Conservation (phyloP, 164 flowering plant genomes). For the Aristolochia contorta region DNA sequence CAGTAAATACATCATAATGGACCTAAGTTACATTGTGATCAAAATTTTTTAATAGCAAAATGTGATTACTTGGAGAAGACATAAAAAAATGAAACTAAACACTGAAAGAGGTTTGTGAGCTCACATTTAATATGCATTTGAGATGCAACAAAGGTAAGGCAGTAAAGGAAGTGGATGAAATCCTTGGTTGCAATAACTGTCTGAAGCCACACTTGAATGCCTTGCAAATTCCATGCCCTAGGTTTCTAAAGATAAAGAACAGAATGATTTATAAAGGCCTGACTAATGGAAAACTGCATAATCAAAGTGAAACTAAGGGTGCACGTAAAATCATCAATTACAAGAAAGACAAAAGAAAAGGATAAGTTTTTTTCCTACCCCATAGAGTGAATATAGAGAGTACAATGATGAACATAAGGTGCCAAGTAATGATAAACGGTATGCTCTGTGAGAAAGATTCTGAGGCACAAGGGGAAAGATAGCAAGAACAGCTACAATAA, state of each 20-base stretch:
- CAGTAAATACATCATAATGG: not conserved
- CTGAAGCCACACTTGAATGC: slow-evolving; percentile 83
- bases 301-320: too few relatives aligned
- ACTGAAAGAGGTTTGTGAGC: slow-evolving; percentile 15
- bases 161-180: slow-evolving; percentile 84
- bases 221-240: slow-evolving; percentile 91
- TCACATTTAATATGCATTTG: slow-evolving; percentile 69
- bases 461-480: slow-evolving; percentile 66
- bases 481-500: slow-evolving; percentile 83
- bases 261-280: too few relatives aligned
- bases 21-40: not conserved
- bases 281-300: too few relatives aligned
- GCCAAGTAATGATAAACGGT: slow-evolving; percentile 80
- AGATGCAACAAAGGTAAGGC: slow-evolving; percentile 75
- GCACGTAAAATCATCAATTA: not conserved
- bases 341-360: not conserved
- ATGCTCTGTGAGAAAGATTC: slow-evolving; percentile 73
- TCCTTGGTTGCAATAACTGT: slow-evolving; percentile 81
- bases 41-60: not conserved
- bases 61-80: not conserved
- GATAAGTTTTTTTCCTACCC: slow-evolving; percentile 40
- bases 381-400: slow-evolving; percentile 77
- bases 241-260: slow-evolving; percentile 53
- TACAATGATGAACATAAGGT: slow-evolving; percentile 70
- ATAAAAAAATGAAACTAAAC: slow-evolving; percentile 5